Evolutionary conservation across 2,329 filamentous ascomycete species (phyloP).

Genomic region (Diaporthe ampelina): DNA sequence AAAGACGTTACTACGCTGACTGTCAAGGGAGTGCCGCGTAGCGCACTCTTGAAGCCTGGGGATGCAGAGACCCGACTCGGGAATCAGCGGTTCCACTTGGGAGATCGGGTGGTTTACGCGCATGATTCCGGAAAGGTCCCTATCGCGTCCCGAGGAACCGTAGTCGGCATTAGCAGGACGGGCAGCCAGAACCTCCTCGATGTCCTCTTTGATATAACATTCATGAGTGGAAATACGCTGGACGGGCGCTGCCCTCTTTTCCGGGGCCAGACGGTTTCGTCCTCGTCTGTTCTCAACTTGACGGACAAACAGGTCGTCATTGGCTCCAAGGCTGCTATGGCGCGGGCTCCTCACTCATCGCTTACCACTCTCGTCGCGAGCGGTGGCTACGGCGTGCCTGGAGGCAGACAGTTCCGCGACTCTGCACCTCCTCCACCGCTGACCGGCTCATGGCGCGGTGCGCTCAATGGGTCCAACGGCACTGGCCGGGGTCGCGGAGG

Average conservation of each 20-base stretch:
- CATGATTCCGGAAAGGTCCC: slow-evolving; percentile 95
- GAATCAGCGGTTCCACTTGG: slow-evolving; percentile 85
- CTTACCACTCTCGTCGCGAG: slow-evolving; percentile 66
- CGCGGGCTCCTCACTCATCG: slow-evolving; percentile 64
- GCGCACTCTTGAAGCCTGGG: slow-evolving; percentile 89
- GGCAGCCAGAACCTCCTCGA: slow-evolving; percentile 87
- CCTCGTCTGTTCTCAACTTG: slow-evolving; percentile 90
- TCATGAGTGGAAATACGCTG: slow-evolving; percentile 96
- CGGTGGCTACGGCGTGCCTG: slow-evolving; percentile 59
- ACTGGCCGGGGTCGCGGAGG: slow-evolving; percentile 56
- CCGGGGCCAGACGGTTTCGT: slow-evolving; percentile 91
- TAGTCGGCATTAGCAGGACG: slow-evolving; percentile 94
- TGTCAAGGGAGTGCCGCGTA: slow-evolving; percentile 83
- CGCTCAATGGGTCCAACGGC: slow-evolving; percentile 61
- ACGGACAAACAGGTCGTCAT: slow-evolving; percentile 85
- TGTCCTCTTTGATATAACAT: slow-evolving; percentile 92
- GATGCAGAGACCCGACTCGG: slow-evolving; percentile 95
- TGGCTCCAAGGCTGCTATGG: slow-evolving; percentile 70
- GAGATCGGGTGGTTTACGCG: slow-evolving; percentile 93
- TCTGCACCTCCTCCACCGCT: slow-evolving; percentile 68
- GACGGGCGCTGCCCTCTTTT: slow-evolving; percentile 93
- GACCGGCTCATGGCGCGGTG: slow-evolving; percentile 70
- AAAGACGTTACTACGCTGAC: slow-evolving; percentile 47
- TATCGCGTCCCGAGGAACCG: slow-evolving; percentile 90
- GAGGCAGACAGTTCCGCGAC: slow-evolving; percentile 74